Evolutionary conservation across 176 grass and related monocot species (phyloP), one percentile per base, ranked within the genome.

Genomic region (Oryza nivara): DNA sequence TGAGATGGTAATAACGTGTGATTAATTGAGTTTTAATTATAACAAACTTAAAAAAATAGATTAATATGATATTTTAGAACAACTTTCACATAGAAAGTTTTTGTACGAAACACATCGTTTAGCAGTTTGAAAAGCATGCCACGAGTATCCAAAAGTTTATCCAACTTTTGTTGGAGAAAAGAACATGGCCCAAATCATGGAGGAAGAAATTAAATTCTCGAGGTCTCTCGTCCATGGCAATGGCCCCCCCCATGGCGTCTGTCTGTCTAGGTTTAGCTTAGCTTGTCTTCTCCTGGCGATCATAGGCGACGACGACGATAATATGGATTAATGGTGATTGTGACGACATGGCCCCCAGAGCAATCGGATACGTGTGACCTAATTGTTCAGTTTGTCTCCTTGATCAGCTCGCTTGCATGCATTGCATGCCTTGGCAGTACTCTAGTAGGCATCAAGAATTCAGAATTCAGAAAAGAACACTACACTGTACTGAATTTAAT

Each of bases 331-430:
- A 44, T 45, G 32, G 54, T 34, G 80, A 88, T 14, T 14, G 46
- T 38, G 81, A 80, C 70, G 51, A 54, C 51, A 6, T 3, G 48
- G 11, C 48, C 48, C 13, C 11, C 44, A 9, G 9, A 45, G 44
- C 9, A 45, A 45, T 45, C 9, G 44, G 44, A 11, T 48, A 48
- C 12, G 5, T 15, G 80, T 15, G 80, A 63, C 35, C 68, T 68
- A 68, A 75, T 80, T 46, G 35, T 52, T 48, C 79, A 70, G 23
- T 82, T 44, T 87, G 79, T 70, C 65, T 60, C 49, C 11, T 65
- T 80, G 58, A 56, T 36, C 35, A 36, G 35, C 80, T 30, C 11
- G 74, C 45, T 43, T n/a, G 16, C 40, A 8, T n/a, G 16, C 40
- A 8, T 8, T 41, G 7, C 40, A 41, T 41, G 6, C 7, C 80